These are phyloP conservation scores for Pyricularia sp. DNA, from an alignment of 2,329 filamentous ascomycete genomes.

Conservation along the genomic window DNA sequence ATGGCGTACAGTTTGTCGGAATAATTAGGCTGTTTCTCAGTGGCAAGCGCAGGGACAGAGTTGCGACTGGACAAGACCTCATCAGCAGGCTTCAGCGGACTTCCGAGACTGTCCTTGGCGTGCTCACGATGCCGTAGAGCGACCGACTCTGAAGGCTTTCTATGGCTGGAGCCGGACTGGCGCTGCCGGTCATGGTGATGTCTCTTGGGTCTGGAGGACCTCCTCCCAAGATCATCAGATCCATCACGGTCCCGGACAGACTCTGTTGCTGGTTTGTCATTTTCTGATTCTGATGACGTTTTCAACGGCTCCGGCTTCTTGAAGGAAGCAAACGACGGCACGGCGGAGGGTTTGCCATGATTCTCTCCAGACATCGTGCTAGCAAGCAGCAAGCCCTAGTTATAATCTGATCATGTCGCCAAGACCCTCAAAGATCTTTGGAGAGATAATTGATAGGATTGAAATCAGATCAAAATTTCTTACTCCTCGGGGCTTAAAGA, in stretches of 20 bases:
- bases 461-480: neutral
- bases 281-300: neutral
- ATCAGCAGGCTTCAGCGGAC: neutral
- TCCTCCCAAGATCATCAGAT: neutral
- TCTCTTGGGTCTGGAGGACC: neutral
- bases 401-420: neutral
- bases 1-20: slow-evolving; percentile 35
- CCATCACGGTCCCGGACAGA: neutral
- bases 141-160: neutral
- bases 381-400: neutral
- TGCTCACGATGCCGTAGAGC: neutral
- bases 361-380: neutral
- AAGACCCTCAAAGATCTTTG: neutral
- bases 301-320: neutral
- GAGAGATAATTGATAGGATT: neutral
- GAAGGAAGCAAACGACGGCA: neutral
- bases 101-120: neutral
- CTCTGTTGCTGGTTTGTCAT: neutral
- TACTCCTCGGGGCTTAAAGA: neutral
- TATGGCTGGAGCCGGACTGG: neutral
- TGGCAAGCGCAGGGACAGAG: neutral
- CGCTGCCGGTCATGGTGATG: neutral
- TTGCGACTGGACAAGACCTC: neutral
- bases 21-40: neutral
- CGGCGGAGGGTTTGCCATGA: neutral